Conservation (phyloP, 2,329 filamentous ascomycete species). For the Monilinia laxa region DNA sequence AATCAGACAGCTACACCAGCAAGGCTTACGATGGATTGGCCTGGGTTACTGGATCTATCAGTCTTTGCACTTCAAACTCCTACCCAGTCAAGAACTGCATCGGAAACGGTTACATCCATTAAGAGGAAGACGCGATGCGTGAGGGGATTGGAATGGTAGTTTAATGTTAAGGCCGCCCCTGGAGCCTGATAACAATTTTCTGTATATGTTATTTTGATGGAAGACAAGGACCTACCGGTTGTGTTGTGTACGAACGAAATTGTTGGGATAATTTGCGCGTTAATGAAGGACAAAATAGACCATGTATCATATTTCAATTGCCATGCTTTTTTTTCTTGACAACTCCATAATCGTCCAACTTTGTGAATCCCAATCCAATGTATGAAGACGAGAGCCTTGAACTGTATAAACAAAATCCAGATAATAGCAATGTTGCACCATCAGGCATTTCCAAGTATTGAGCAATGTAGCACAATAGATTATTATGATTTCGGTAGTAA, state of each 20-base stretch:
- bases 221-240: background rate
- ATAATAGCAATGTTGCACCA: background rate
- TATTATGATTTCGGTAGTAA: constrained; percentile 5
- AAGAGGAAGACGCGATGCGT: background rate
- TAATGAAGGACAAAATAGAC: background rate
- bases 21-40: background rate
- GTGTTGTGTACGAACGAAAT: background rate
- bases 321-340: background rate
- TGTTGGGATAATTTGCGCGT: background rate
- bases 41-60: constrained; percentile 16
- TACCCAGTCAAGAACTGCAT: background rate
- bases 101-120: background rate
- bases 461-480: background rate
- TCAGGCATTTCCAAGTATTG: background rate
- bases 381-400: background rate
- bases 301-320: background rate
- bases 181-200: background rate
- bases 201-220: constrained; percentile 1
- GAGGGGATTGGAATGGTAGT: background rate
- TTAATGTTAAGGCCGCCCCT: background rate
- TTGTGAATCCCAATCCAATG: background rate
- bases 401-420: background rate
- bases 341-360: background rate
- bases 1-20: background rate
- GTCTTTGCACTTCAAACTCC: background rate